phyloP scores from a whole-genome alignment of 148 eudicot genomes.

The Silene conica region DNA sequence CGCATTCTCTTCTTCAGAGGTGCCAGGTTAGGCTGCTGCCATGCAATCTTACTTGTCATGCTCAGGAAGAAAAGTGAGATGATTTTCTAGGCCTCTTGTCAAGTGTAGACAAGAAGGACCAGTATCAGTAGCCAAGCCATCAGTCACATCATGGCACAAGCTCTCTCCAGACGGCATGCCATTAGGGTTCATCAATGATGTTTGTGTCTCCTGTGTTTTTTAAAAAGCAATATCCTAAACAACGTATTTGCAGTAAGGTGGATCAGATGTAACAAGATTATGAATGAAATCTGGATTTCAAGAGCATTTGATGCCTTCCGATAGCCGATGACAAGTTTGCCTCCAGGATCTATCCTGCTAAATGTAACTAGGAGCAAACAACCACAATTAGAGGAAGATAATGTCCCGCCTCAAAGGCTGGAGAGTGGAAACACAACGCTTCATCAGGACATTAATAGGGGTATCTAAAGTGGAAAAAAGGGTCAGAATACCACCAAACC shows the following conservation, averaged over 20 bases:
- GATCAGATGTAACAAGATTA: slow-evolving; percentile 1
- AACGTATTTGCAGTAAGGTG: background rate
- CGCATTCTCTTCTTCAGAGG: too few species aligned
- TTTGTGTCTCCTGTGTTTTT: slow-evolving; percentile 54
- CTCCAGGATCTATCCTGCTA: slow-evolving; percentile 91
- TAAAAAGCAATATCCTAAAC: slow-evolving; percentile 10
- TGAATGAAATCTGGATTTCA: slow-evolving; percentile 57
- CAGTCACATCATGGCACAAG: slow-evolving; percentile 41
- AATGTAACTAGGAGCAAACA: too few species aligned
- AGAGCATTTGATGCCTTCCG: slow-evolving; percentile 62
- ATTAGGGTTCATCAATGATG: slow-evolving; percentile 34
- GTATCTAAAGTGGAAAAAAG: background rate
- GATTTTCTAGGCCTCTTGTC: slow-evolving; percentile 24
- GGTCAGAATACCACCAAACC: background rate
- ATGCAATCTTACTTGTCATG: too few species aligned
- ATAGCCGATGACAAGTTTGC: slow-evolving; percentile 82
- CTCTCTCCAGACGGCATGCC: slow-evolving; percentile 48
- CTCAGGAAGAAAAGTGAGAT: slow-evolving; percentile 22
- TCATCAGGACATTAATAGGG: background rate
- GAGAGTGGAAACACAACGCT: background rate
- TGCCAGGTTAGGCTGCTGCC: too few species aligned
- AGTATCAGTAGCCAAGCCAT: slow-evolving; percentile 41
- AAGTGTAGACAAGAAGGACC: slow-evolving; percentile 22
- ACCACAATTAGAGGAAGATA: too few species aligned
- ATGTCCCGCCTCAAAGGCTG: too few species aligned